Evolutionary conservation across 192 early-diverging fungal species (phyloP).

Genomic region (Mortierella hygrophila): DNA sequence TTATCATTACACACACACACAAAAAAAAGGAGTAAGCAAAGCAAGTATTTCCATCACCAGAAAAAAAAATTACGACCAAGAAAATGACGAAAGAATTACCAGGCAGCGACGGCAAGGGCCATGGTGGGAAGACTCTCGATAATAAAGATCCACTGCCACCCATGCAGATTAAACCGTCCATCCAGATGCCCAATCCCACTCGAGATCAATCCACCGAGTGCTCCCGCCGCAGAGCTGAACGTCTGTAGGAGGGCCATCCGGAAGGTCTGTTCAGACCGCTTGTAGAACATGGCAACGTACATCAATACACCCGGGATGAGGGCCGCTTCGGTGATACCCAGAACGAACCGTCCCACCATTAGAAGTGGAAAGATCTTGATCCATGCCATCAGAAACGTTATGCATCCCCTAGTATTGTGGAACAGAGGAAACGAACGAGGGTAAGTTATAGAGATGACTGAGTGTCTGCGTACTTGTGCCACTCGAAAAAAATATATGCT

Average conservation of each 20-base stretch:
- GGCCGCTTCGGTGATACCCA: conserved; percentile 57
- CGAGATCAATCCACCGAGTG: conserved; percentile 71
- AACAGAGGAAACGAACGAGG: background rate
- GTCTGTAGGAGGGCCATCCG: conserved; percentile 65
- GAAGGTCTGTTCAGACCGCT: conserved; percentile 63
- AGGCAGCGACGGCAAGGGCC: conserved; percentile 9
- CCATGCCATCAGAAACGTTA: conserved; percentile 40
- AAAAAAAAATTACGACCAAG: background rate
- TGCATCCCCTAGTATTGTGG: conserved; percentile 21
- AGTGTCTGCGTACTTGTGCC: too few relatives aligned
- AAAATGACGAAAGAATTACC: background rate
- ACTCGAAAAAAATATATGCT: too few relatives aligned
- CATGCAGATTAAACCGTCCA: conserved; percentile 51
- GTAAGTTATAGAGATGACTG: too few relatives aligned
- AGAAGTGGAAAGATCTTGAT: conserved; percentile 8
- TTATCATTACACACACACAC: background rate
- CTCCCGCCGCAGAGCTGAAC: conserved; percentile 62
- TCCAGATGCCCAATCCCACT: conserved; percentile 68
- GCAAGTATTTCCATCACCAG: background rate
- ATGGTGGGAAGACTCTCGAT: conserved; percentile 29
- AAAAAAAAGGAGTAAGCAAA: background rate
- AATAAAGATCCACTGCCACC: conserved; percentile 68
- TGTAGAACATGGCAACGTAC: conserved; percentile 70
- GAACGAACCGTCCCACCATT: conserved; percentile 13
- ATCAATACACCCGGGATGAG: conserved; percentile 68